Evolutionary conservation across 345 rosid genomes (phyloP), one percentile per base, ranked within the genome.

Genomic region (Geranium brycei): DNA sequence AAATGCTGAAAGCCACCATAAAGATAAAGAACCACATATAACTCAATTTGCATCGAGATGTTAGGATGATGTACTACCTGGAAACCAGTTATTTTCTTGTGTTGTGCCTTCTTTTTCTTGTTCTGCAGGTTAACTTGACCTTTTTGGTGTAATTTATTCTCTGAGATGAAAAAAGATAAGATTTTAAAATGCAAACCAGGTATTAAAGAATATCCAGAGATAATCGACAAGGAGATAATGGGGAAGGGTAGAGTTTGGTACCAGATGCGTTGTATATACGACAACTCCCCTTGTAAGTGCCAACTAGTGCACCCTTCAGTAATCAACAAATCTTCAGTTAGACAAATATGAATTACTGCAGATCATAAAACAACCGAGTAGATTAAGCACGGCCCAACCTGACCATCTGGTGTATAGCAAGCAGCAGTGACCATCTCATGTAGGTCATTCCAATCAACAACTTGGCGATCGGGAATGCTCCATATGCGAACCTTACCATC

Each of bases 381-480:
- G 57, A 15, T 17, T 32, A 56, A 17, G 31, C 19, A 51, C 47
- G 19, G 51, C 63, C 71, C 61, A 75, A 93, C 99, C 97, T 86
- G 95, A 18, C 99, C 99, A 71, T 90, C 97, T 64, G 99, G 99
- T 55, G 91, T 93, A 69, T 88, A 93, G 77, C 97, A 88, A 63
- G 96, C 97, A 19, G 97, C 90, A 73, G 99, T 93, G 76, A 93
- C 95, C 96, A 93, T 90, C 81, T 93, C 99, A 73, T 88, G 96
- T 68, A 87, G 82, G 86, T 93, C 99, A 71, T 79, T 85, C 97
- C 97, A 93, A 73, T 93, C 95, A 67, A 90, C 87, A 19, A 93
- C 97, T 76, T 90, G 96, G 60, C 57, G 85, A 73, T 90, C 97
- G 7, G 96, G 95, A 77, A 93, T 88, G 77, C 96, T 93, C 99